These are phyloP conservation scores for Chromera velia DNA, from an alignment of 73 alveolate species.

Conservation along the genomic window DNA sequence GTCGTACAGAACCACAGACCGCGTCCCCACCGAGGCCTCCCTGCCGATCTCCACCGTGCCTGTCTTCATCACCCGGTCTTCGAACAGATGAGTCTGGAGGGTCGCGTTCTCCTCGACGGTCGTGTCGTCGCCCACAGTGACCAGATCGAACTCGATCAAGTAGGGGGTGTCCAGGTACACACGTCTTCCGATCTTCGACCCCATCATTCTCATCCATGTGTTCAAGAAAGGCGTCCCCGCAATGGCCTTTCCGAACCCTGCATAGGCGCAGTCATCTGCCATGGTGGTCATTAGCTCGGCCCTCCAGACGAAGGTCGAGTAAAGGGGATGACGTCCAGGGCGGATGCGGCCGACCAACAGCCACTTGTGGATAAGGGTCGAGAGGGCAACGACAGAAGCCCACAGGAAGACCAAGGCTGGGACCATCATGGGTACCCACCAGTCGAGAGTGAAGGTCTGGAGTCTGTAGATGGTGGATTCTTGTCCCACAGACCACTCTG, in stretches of 20 bases:
- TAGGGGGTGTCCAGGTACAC: background rate
- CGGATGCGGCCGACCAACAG: background rate
- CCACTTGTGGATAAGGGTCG: background rate
- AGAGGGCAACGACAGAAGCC: background rate
- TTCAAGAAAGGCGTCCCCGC: background rate
- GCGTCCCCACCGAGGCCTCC: background rate
- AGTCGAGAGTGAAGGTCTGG: background rate
- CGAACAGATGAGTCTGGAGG: background rate
- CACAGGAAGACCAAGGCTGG: background rate
- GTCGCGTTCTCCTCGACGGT: background rate
- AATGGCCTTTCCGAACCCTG: background rate
- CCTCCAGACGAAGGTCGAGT: background rate
- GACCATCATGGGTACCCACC: background rate
- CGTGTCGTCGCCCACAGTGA: background rate
- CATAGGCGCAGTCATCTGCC: background rate
- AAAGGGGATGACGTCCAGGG: background rate
- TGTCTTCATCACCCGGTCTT: background rate
- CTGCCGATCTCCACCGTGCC: background rate
- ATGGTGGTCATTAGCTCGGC: background rate
- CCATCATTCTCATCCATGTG: background rate
- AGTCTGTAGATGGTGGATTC: too few relatives aligned
- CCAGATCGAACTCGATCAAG: background rate
- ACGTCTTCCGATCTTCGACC: background rate
- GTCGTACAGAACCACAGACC: background rate
- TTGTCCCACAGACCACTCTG: too few relatives aligned